These are phyloP conservation scores for Scutellaria baicalensis DNA, from an alignment of 257 asterid species.

Conservation along the genomic window DNA sequence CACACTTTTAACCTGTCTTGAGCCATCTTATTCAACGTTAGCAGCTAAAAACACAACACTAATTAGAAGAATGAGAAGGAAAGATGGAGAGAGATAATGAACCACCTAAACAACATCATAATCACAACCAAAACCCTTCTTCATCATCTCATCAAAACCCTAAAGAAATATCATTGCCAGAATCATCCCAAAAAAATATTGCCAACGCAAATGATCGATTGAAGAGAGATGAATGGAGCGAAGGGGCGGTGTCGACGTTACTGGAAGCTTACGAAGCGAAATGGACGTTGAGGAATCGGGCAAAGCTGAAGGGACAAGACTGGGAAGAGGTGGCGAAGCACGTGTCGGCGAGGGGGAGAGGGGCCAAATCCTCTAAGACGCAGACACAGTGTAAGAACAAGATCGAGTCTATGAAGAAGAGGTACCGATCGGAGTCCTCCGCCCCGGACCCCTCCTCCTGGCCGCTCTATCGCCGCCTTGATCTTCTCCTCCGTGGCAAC, in stretches of 20 bases:
- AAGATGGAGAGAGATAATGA: slow-evolving; percentile 46
- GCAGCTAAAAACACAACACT: slow-evolving; percentile 24
- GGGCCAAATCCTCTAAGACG: slow-evolving; percentile 50
- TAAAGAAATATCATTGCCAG: slow-evolving; percentile 11
- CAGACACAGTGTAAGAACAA: slow-evolving; percentile 91
- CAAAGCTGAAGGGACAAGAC: slow-evolving; percentile 86
- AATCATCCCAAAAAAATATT: slow-evolving; percentile 31
- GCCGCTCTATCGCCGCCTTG: slow-evolving; percentile 76
- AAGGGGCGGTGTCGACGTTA: slow-evolving; percentile 69
- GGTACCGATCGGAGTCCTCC: slow-evolving; percentile 81
- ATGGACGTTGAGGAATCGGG: slow-evolving; percentile 77
- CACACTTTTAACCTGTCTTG: slow-evolving; percentile 14
- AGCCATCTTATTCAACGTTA: slow-evolving; percentile 28
- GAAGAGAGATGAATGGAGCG: slow-evolving; percentile 91
- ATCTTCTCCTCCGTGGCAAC: slow-evolving; percentile 70
- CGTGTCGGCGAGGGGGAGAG: slow-evolving; percentile 43
- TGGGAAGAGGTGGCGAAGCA: slow-evolving; percentile 84
- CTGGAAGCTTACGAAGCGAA: slow-evolving; percentile 76
- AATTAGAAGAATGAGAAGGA: slow-evolving; percentile 15
- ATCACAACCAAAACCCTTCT: slow-evolving; percentile 7
- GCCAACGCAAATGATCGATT: slow-evolving; percentile 30
- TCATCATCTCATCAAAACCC: slow-evolving; percentile 27
- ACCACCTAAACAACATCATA: slow-evolving; percentile 11
- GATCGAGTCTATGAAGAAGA: slow-evolving; percentile 90
- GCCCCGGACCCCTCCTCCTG: slow-evolving; percentile 57